Evolutionary conservation across 352 stramenopile genomes (phyloP), one percentile per base, ranked within the genome.

Genomic region (Saprolegnia diclina): DNA sequence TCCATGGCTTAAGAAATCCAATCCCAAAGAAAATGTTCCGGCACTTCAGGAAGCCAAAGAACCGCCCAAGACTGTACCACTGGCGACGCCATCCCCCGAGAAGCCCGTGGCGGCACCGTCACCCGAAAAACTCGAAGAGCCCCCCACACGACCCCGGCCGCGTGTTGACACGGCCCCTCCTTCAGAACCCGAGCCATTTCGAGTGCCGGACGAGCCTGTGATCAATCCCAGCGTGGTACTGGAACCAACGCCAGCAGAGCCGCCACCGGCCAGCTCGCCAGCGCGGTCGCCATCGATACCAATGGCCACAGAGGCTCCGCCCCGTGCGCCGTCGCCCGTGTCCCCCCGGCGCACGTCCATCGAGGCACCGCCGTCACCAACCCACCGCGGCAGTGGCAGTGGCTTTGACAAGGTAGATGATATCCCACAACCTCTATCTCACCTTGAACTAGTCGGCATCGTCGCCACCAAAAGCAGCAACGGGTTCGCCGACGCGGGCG

Each of bases 1-100:
- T 68, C 62, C 62, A 16, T 68, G 62, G 62, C 14, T 61, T 11
- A 68, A 68, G 42, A 68, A 68, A 16, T 32, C 35, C 16, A 24
- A 22, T 4, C 16, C 9, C 21, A 9, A 29, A 19, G 18, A 26
- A 5, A n/a, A 38, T 22, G 19, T 52, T 22, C 56, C 35, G 22
- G 7, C 18, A n/a, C 13, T 48, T 48, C 13, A 48, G 10, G 42
- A 48, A 10, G 42, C 3, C 42, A 48, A 48, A 10, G 42, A 48
- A 48, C 13, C 11, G 42, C 13, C 42, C 11, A 48, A 48, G 42
- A 48, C 42, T 7, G 7, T n/a, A 48, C 42, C 42, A 48, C 42
- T n/a, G 42, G 18, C 13, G 42, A 14, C 11, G 42, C 42, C 42
- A 48, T n/a, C 42, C 4, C 42, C 29, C 29, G 29, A 35, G 29